Evolutionary conservation across 2,329 filamentous ascomycete genomes (phyloP).

Genomic region (Teratosphaeria gauchensis): DNA sequence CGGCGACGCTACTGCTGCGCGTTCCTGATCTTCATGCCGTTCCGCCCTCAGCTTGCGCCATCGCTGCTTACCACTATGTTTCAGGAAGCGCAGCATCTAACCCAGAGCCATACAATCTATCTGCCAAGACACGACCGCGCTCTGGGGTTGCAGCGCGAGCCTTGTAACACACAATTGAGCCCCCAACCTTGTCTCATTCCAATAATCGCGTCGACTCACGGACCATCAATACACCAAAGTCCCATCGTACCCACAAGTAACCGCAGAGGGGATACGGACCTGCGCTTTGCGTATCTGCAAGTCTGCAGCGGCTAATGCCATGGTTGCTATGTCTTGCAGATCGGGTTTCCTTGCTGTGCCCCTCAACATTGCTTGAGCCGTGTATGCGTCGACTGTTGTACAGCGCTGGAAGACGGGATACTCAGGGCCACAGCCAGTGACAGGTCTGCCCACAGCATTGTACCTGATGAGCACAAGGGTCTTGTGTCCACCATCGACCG

Average conservation of each 20-base stretch:
- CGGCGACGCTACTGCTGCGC: constrained; percentile 20
- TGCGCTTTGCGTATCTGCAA: background rate
- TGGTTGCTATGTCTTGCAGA: background rate
- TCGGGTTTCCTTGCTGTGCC: background rate
- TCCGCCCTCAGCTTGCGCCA: background rate
- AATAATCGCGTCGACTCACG: background rate
- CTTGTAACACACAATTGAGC: constrained; percentile 3
- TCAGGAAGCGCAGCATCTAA: background rate
- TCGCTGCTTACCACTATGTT: background rate
- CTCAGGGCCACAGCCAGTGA: background rate
- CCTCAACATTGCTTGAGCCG: background rate
- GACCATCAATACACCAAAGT: no score
- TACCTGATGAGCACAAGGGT: background rate
- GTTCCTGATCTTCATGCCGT: constrained; percentile 24
- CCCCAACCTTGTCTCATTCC: constrained; percentile 2
- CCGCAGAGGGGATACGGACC: background rate
- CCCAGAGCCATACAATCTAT: background rate
- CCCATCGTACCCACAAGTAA: background rate
- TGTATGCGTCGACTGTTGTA: background rate
- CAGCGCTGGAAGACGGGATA: background rate
- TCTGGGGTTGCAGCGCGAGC: background rate
- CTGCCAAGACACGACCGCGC: background rate
- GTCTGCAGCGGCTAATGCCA: background rate
- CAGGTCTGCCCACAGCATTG: background rate
- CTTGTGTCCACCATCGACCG: background rate